Base-by-base conservation (phyloP, 2,329 filamentous ascomycete genomes). In the Diplocarpon mali region DNA sequence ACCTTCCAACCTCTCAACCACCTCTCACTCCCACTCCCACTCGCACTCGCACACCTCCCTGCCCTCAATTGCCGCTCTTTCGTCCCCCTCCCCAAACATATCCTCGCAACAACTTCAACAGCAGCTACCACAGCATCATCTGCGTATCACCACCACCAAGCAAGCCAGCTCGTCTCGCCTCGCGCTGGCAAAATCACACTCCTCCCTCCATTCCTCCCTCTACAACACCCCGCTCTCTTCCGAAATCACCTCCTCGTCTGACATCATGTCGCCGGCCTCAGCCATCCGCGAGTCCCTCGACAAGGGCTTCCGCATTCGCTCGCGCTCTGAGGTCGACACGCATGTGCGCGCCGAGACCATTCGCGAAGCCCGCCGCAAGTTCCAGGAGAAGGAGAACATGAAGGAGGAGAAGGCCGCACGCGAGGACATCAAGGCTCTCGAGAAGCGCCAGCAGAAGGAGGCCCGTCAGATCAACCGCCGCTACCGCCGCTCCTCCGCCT, bases 381-480 rank as follows among this genome's bases (percentile, higher is more conserved):
- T 80, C 50, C 70, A 78, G 57, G 72, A 77, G 57, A 76, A 73
- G 57, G 76, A 82, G 60, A 68, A 68, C 13, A 65, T 65, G 42
- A 80, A 81, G 62, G 72, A 79, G 30, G 76, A 79, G 57, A 80
- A 78, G 56, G 75, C 75, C 39, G 75, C 72, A 13, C 71, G 71
- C 11, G 73, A 78, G 53, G 70, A 78, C 64, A 68, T 73, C 46
- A 69, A 68, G 50, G 76, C 73, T 48, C 69, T 72, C 30, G 76
- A 80, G 58, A 75, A 75, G 38, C 69, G 69, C n/a, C 71, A 75
- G 45, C 69, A 66, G 54, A 77, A 72, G 56, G 74, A 76, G 48
- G 73, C 73, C 1, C 66, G 67, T 31, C 68, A 70, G 45, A 60
- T 69, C 9, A 74, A 75, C 57, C 70, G 64, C 45, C 46, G 48